Evolutionary conservation across 345 rosid genomes (phyloP), one percentile per base, ranked within the genome.

Genomic region (Arabis alpina): DNA sequence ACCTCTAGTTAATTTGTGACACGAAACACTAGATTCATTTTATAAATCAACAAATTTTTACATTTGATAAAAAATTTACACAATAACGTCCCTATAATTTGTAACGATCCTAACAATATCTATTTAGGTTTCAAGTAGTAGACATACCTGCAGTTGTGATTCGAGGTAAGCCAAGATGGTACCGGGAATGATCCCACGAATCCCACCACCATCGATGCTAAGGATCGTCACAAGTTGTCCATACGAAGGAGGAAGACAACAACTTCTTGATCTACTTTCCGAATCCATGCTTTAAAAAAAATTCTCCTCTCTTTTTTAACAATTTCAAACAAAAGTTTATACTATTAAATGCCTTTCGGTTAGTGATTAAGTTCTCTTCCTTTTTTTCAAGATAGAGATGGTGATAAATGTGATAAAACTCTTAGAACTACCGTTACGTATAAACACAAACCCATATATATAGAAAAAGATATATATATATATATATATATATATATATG

Each of bases 141-240:
- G 2, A 39, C 11, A 42, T 8, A 28, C 92, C 88, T 87, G 92
- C 48, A 89, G 87, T 71, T 83, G 81, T 7, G 88, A 71, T 72
- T 89, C 95, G 5, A 89, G 76, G 53, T 74, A 80, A 40, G 79
- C 74, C 32, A 89, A 88, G 45, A 89, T 82, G 13, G 79, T 77
- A 32, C 81, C 88, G 0, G 92, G 92, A 28, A 89, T 82, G 53
- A 89, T 73, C 37, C 95, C 95, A 75, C 92, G 79, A 9, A 86
- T 63, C 2, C 95, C 95, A 42, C 95, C 92, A 13, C 95, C 95
- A 41, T 89, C 92, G 37, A 87, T 87, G 79, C 88, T 83, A 19
- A 89, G 92, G 40, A 89, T 66, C 7, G 88, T 89, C 47, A 89
- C 61, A 15, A 77, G 61, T 47, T 78, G 61, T 60, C 88, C 87